Evolutionary conservation across 495 filamentous ascomycete species (phyloP).

Genomic region (Penicillium samsonianum): DNA sequence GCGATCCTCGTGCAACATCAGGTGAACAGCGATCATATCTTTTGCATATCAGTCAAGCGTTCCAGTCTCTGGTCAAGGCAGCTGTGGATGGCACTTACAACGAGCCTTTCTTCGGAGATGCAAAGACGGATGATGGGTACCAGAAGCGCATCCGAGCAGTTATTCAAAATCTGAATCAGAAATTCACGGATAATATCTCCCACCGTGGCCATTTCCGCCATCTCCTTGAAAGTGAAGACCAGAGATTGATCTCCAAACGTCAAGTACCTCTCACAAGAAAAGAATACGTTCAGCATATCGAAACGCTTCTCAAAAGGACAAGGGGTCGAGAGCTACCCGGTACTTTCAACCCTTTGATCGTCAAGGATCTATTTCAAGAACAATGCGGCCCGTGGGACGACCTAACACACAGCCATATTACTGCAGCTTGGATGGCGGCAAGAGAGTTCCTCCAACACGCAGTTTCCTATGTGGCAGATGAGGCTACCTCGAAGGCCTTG

Average conservation of each 20-base stretch:
- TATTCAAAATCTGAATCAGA: conserved; percentile 55
- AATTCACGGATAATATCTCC: conserved; percentile 53
- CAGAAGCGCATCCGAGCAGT: conserved; percentile 59
- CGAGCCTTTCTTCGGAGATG: conserved; percentile 55
- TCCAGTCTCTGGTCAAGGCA: conserved; percentile 50
- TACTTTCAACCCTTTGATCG: conserved; percentile 52
- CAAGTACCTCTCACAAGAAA: conserved; percentile 32
- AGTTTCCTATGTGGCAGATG: conserved; percentile 35
- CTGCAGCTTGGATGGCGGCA: conserved; percentile 36
- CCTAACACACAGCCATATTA: conserved; percentile 36
- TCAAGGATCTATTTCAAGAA: conserved; percentile 52
- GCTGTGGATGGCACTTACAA: conserved; percentile 59
- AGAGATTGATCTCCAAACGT: conserved; percentile 7
- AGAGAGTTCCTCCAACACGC: conserved; percentile 38
- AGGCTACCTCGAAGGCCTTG: conserved; percentile 40
- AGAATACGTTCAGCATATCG: conserved; percentile 42
- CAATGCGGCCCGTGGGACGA: conserved; percentile 50
- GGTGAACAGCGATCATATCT: conserved; percentile 57
- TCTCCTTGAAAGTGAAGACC: conserved; percentile 10
- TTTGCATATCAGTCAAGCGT: conserved; percentile 51
- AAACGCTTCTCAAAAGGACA: conserved; percentile 39
- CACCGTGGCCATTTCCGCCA: conserved; percentile 44
- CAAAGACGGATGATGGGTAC: conserved; percentile 38
- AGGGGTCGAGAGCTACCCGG: conserved; percentile 52
- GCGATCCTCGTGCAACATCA: conserved; percentile 45